Percentiles rank a stretch among this genome's conserved stretches.
Evolutionary conservation across 768 basidiomycete species (phyloP).

Genomic region (Neoboletus brunneissimus): DNA sequence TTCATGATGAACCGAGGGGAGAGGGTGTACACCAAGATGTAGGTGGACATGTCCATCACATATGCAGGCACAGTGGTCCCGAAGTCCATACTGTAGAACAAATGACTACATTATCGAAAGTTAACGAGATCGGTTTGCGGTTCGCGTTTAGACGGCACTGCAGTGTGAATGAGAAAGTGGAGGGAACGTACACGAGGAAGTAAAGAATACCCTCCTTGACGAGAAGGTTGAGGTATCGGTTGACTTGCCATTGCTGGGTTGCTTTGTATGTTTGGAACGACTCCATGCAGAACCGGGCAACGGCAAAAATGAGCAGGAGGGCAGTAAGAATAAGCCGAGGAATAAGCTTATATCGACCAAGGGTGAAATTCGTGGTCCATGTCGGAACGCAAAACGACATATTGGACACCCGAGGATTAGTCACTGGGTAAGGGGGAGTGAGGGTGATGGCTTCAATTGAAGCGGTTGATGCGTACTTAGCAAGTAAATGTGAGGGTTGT

Average conservation of each 20-base stretch:
- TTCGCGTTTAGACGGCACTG: not conserved
- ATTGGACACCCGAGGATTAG: constrained; percentile 1
- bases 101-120: constrained; percentile 2
- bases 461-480: not conserved
- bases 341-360: constrained; percentile 12
- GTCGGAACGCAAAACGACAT: constrained; percentile 15
- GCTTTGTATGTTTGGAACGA: constrained; percentile 7
- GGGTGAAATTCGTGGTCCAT: not conserved
- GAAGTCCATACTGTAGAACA: constrained; percentile 14
- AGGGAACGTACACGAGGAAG: constrained; percentile 17
- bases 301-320: constrained; percentile 10
- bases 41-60: not conserved
- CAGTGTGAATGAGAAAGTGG: not conserved
- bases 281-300: constrained; percentile 6
- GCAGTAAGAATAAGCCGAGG: constrained; percentile 12
- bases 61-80: not conserved
- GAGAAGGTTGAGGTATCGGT: constrained; percentile 14
- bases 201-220: constrained; percentile 16
- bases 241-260: constrained; percentile 10
- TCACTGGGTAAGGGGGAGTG: constrained; percentile 9
- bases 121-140: not conserved
- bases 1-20: constrained; percentile 20
- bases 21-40: constrained; percentile 6
- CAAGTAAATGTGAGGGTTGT: not conserved
- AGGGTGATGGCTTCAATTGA: not conserved